Evolutionary conservation across 1,139 yeast species (phyloP).

Genomic region (Yamadazyma trypodendri): DNA sequence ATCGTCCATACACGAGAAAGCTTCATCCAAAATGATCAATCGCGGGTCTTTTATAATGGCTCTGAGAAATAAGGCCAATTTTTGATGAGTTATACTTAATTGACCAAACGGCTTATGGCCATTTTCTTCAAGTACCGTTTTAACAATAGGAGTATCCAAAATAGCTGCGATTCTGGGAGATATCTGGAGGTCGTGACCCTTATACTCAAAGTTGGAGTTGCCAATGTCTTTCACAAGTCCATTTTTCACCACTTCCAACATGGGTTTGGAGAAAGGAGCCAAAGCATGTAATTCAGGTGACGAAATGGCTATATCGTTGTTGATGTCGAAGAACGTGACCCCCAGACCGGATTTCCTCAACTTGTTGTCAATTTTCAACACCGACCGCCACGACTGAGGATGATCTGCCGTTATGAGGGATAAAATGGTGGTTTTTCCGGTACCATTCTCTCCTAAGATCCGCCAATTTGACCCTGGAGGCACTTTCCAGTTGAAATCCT

Average conservation of each 20-base stretch:
- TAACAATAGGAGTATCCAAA: constrained; percentile 20
- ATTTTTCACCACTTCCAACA: constrained; percentile 62
- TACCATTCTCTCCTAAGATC: constrained; percentile 83
- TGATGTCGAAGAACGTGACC: constrained; percentile 74
- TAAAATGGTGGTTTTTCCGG: constrained; percentile 87
- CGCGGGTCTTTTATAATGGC: constrained; percentile 76
- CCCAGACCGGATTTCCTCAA: constrained; percentile 71
- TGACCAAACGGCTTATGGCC: constrained; percentile 47
- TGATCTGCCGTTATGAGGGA: constrained; percentile 90
- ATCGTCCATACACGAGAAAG: constrained; percentile 87
- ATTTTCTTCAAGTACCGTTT: constrained; percentile 26
- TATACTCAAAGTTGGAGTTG: constrained; percentile 42
- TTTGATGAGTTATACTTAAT: constrained; percentile 72
- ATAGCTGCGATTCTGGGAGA: constrained; percentile 15
- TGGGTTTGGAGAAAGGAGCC: constrained; percentile 58
- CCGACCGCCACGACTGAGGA: constrained; percentile 90
- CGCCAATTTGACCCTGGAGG: constrained; percentile 82
- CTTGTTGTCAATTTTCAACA: constrained; percentile 60
- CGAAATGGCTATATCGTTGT: constrained; percentile 76
- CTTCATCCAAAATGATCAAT: constrained; percentile 83
- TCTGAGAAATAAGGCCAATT: constrained; percentile 70
- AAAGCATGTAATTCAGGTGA: constrained; percentile 92
- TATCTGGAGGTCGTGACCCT: constrained; percentile 14
- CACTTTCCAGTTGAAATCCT: constrained; percentile 65
- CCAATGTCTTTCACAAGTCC: constrained; percentile 66